These are phyloP conservation scores for Leccinum boreale DNA, from an alignment of 768 basidiomycete species.

Conservation along the genomic window DNA sequence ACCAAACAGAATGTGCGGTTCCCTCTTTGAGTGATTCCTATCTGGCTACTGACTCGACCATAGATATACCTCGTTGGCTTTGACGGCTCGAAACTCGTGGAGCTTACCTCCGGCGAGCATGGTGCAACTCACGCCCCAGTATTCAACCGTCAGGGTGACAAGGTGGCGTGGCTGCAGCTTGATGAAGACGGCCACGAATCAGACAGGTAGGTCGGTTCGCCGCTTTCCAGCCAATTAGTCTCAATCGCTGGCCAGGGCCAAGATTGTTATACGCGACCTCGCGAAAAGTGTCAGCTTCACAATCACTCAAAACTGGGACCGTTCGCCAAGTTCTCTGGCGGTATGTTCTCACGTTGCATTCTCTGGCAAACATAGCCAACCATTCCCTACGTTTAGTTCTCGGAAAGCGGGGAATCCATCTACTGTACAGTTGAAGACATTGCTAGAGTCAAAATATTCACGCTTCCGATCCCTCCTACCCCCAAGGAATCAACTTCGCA, in stretches of 20 bases:
- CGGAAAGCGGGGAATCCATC: conserved; percentile 61
- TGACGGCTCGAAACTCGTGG: conserved; percentile 48
- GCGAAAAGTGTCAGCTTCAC: conserved; percentile 62
- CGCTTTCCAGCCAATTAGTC: neutral
- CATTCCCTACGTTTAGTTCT: conserved; percentile 50
- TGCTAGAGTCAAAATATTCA: conserved; percentile 73
- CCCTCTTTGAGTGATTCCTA: neutral
- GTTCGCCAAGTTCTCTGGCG: conserved; percentile 47
- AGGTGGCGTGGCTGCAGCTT: conserved; percentile 86
- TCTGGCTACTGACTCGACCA: neutral
- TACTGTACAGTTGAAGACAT: conserved; percentile 77
- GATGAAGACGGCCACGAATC: conserved; percentile 87
- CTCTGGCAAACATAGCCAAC: neutral
- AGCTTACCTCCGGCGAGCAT: conserved; percentile 80
- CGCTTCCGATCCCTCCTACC: conserved; percentile 62
- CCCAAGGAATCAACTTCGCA: conserved; percentile 52
- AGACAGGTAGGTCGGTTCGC: conserved; percentile 52
- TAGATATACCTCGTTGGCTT: conserved; percentile 73
- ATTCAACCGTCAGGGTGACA: conserved; percentile 62
- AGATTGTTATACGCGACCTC: conserved; percentile 79
- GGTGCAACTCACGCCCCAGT: conserved; percentile 78
- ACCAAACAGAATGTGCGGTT: conserved; percentile 77
- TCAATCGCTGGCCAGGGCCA: conserved; percentile 44
- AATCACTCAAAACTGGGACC: conserved; percentile 82
- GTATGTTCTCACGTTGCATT: conserved; percentile 4